phyloP scores from a whole-genome alignment of 2,329 filamentous ascomycete genomes.

The Botrytis elliptica region DNA sequence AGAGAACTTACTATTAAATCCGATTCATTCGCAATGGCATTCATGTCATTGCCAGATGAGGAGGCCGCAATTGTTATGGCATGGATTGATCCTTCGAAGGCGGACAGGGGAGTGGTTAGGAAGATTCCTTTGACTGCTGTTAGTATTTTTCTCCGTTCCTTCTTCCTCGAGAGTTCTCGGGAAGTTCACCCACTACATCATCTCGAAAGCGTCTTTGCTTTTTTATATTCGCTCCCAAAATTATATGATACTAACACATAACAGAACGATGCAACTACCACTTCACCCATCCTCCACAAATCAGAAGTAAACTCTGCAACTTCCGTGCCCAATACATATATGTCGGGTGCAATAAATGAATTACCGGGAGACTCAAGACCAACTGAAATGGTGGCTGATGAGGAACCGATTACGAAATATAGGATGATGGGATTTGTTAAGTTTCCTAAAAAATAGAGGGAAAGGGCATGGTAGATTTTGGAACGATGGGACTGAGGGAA shows the following conservation, averaged over 20 bases:
- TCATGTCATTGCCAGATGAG: slow-evolving; percentile 42
- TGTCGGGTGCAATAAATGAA: slow-evolving; percentile 7
- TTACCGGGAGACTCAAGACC: slow-evolving; percentile 11
- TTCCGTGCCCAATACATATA: background rate
- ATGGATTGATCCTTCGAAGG: slow-evolving; percentile 43
- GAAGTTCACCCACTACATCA: background rate
- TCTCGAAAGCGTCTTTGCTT: no score
- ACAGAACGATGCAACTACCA: background rate
- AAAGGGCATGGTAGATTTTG: background rate
- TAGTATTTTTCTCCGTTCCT: background rate
- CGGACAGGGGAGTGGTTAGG: slow-evolving; percentile 38
- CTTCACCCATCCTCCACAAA: slow-evolving; percentile 14
- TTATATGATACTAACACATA: background rate
- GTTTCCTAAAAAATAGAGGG: background rate
- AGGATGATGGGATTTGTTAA: slow-evolving; percentile 20
- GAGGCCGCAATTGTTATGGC: slow-evolving; percentile 42
- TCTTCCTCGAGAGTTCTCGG: background rate
- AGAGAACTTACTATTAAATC: slow-evolving; percentile 43
- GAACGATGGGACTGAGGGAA: background rate
- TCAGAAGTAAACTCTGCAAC: background rate
- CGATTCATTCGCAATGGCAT: slow-evolving; percentile 43
- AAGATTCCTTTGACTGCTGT: slow-evolving; percentile 35
- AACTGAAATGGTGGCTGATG: slow-evolving; percentile 17
- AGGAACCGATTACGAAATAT: slow-evolving; percentile 18
- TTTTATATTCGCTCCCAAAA: background rate